Percentiles rank a stretch among this genome's conserved stretches.
phyloP scores from a whole-genome alignment of 1,139 yeast genomes.

The Blastobotrys serpentis region DNA sequence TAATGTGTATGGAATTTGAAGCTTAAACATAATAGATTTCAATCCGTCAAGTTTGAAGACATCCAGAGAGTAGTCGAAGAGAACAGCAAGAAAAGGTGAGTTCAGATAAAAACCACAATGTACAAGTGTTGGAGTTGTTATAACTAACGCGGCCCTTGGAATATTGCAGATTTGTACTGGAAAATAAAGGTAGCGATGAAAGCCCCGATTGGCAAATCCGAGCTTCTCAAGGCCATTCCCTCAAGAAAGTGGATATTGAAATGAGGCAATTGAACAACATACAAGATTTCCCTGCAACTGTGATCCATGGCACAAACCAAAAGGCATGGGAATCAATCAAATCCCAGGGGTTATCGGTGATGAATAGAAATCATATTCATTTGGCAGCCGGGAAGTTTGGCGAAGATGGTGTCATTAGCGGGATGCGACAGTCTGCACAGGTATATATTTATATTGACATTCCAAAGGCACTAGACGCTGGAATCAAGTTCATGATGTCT shows the following conservation, averaged over 20 bases:
- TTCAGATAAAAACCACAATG: too few species aligned
- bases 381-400: constrained; percentile 52
- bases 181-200: constrained; percentile 15
- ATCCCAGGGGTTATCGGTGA: constrained; percentile 59
- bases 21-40: constrained; percentile 58
- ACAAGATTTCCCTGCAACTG: constrained; percentile 42
- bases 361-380: constrained; percentile 85
- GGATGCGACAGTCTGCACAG: constrained; percentile 62
- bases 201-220: constrained; percentile 49
- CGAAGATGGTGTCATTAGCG: constrained; percentile 55
- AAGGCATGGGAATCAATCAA: constrained; percentile 51
- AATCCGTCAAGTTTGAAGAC: constrained; percentile 54
- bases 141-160: too few species aligned
- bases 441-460: constrained; percentile 65
- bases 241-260: constrained; percentile 46
- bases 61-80: constrained; percentile 57
- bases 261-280: constrained; percentile 27
- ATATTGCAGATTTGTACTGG: constrained; percentile 18
- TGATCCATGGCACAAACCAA: constrained; percentile 78
- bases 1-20: too few species aligned
- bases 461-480: constrained; percentile 45
- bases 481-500: constrained; percentile 60
- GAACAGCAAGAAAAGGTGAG: constrained; percentile 70
- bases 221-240: constrained; percentile 92
- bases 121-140: too few species aligned